Evolutionary conservation across 768 basidiomycete species (phyloP).

Genomic region (Obba rivulosa): DNA sequence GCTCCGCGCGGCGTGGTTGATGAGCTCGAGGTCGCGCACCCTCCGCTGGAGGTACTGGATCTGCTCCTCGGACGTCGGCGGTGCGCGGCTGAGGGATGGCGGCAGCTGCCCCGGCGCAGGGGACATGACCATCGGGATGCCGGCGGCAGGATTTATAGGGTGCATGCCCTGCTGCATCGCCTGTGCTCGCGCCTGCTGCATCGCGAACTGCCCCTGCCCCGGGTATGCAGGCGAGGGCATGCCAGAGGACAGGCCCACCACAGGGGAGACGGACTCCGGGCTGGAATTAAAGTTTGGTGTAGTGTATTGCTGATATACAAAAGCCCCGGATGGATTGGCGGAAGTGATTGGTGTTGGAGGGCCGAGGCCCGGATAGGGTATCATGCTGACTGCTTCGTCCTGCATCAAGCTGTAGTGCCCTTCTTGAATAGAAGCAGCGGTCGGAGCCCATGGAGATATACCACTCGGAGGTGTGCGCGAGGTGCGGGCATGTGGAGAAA

Average conservation of each 20-base stretch:
- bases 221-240: constrained; percentile 12
- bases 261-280: not conserved
- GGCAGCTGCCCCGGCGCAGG: constrained; percentile 19
- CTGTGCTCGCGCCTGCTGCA: constrained; percentile 9
- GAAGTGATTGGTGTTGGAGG: constrained; percentile 16
- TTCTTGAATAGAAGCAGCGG: constrained; percentile 13
- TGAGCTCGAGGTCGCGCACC: constrained; percentile 59
- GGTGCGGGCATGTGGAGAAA: constrained; percentile 22
- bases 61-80: constrained; percentile 39
- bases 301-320: constrained; percentile 8
- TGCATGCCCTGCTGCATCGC: constrained; percentile 13
- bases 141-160: constrained; percentile 8
- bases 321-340: constrained; percentile 11
- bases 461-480: constrained; percentile 22
- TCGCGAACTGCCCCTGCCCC: constrained; percentile 16
- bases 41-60: constrained; percentile 49
- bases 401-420: constrained; percentile 4
- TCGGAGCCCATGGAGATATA: constrained; percentile 19
- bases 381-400: constrained; percentile 9
- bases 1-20: constrained; percentile 44
- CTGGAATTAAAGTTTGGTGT: constrained; percentile 7
- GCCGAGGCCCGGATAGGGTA: constrained; percentile 11
- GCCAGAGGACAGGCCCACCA: constrained; percentile 9
- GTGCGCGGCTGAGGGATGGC: constrained; percentile 18
- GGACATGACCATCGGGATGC: constrained; percentile 21